Evolutionary conservation across 2,329 filamentous ascomycete genomes (phyloP).

Genomic region (Fusarium sp.): DNA sequence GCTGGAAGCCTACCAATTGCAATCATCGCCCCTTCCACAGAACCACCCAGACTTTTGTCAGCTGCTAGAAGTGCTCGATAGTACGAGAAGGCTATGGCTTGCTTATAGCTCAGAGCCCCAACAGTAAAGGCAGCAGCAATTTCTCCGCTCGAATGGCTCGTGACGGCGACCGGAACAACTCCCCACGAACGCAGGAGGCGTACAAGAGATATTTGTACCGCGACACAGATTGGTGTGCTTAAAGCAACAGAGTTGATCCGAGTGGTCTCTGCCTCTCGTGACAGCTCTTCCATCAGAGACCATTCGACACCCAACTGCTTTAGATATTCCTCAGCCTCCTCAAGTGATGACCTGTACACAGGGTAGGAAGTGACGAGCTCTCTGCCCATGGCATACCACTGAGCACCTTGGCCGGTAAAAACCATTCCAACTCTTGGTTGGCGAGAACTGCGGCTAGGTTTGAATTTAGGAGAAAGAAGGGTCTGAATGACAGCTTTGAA

Average conservation of each 20-base stretch:
- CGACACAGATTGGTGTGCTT: not conserved
- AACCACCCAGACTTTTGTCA: not conserved
- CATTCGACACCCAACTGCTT: not conserved
- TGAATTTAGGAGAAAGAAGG: not conserved
- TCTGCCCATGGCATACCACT: constrained; percentile 2
- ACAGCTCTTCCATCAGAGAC: not conserved
- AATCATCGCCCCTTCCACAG: not conserved
- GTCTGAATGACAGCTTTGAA: not conserved
- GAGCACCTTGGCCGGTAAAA: not conserved
- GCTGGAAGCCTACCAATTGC: not conserved
- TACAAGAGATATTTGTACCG: not conserved
- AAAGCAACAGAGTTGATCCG: not conserved
- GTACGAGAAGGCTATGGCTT: not conserved
- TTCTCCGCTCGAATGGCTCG: constrained; percentile 3
- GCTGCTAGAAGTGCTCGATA: not conserved
- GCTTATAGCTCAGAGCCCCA: not conserved
- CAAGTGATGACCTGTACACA: not conserved
- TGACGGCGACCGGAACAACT: not conserved
- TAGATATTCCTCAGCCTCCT: not conserved
- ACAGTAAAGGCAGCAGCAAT: not conserved
- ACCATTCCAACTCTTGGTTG: not conserved
- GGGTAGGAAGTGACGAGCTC: not conserved
- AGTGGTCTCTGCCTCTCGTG: not conserved
- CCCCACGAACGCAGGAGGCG: not conserved
- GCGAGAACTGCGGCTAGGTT: not conserved